phyloP scores from a whole-genome alignment of 2,329 filamentous ascomycete species.

The Drechslerella stenobrocha region DNA sequence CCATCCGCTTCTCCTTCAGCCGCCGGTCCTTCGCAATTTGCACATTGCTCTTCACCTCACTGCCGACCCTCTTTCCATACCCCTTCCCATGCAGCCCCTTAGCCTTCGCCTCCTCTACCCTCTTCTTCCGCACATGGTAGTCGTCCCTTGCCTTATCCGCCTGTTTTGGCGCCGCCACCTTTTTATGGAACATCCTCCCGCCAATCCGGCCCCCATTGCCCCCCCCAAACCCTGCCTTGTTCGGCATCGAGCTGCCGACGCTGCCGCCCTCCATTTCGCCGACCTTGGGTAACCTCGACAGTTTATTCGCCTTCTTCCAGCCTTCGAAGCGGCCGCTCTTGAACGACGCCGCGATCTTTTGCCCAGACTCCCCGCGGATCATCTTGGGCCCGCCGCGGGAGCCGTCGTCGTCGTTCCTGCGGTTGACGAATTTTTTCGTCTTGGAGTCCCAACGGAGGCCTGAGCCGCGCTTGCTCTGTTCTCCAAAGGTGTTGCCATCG shows the following conservation, averaged over 20 bases:
- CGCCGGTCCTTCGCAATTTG: constrained; percentile 83
- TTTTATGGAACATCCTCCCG: constrained; percentile 65
- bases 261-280: constrained; percentile 72
- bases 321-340: constrained; percentile 88
- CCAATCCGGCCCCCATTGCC: constrained; percentile 55
- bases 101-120: constrained; percentile 82
- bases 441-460: constrained; percentile 96
- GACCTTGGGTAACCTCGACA: constrained; percentile 75
- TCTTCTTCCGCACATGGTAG: constrained; percentile 86
- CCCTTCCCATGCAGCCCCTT: constrained; percentile 72
- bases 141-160: constrained; percentile 92
- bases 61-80: constrained; percentile 70
- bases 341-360: constrained; percentile 94
- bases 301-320: constrained; percentile 84
- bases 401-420: constrained; percentile 92
- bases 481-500: constrained; percentile 73
- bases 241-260: constrained; percentile 53
- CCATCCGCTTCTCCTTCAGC: constrained; percentile 72
- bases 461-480: constrained; percentile 67
- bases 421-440: constrained; percentile 87
- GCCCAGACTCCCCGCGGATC: constrained; percentile 84
- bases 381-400: constrained; percentile 69
- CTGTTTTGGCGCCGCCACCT: constrained; percentile 84
- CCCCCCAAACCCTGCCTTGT: constrained; percentile 64
- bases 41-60: constrained; percentile 76